Base-by-base conservation (phyloP, 495 filamentous ascomycete species). In the Durotheca rogersii region DNA sequence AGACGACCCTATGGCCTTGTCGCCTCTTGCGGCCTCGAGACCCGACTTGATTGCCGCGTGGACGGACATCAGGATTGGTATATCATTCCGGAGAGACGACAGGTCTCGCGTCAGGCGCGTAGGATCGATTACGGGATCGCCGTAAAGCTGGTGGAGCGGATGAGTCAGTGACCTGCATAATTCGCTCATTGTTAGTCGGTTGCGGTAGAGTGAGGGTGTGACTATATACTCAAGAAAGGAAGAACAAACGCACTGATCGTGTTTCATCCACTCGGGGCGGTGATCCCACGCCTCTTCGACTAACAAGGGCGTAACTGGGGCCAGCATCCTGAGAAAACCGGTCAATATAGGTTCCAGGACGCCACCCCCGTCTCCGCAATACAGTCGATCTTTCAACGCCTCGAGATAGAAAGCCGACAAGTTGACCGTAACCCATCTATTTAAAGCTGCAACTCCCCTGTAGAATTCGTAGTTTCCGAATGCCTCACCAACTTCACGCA, bases 321-420 rank as follows among this genome's bases (percentile, higher is more conserved):
- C 80, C 18, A 97, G 73, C 66, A 91, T 85, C 39, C 83, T 78
- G 54, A 93, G 71, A 35, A 96, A 75, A 42, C 86, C 78, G 2
- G 72, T 62, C 36, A 87, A 82, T 36, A 97, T 79, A 38, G 86
- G 70, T 58, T 80, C 80, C 14, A 95, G 62, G 6, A 90, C 87
- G 7, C 79, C 82, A 41, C 76, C 73, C 32, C 80, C 79, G 46
- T 80, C 79, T 16, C 85, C 85, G 20, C 89, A 89, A 72, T 97
- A 97, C 3, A 96, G 69, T 19, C 87, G 75, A 62, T 99, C 93
- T 67, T 97, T 99, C 62, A 90, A 72, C 0, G 86, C 80, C 65
- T 97, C 93, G 41, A 97, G 81, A 70, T 97, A 97, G 64, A 96
- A 95, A 0, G 92, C 81, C 0, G 91, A 96, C 17, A 99, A 80